Percentiles rank a stretch among this genome's conserved stretches.
phyloP scores from a whole-genome alignment of 371 early-diverging fungal genomes.

The Mucor saturninus region DNA sequence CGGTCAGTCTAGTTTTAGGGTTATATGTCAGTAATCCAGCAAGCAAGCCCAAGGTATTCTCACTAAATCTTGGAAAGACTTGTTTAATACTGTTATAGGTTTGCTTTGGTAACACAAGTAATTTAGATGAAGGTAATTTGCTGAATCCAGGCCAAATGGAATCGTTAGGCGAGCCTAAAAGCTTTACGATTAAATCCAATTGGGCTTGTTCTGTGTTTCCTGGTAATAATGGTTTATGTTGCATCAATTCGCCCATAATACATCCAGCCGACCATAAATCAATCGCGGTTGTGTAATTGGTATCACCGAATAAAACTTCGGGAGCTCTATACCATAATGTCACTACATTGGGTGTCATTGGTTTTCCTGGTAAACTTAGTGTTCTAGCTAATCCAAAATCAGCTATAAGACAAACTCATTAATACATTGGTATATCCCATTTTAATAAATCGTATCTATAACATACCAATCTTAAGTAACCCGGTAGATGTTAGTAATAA shows the following conservation, averaged over 20 bases:
- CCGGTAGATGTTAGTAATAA: constrained; percentile 76
- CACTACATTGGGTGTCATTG: constrained; percentile 93
- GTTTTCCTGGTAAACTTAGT: constrained; percentile 64
- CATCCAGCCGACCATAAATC: constrained; percentile 93
- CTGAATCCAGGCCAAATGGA: constrained; percentile 81
- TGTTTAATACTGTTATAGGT: constrained; percentile 59
- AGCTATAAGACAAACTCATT: constrained; percentile 49
- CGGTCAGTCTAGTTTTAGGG: constrained; percentile 76
- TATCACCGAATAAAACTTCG: constrained; percentile 84
- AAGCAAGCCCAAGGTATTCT: constrained; percentile 73
- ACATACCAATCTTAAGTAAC: constrained; percentile 72
- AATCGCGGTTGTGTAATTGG: constrained; percentile 80
- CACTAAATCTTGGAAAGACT: constrained; percentile 65
- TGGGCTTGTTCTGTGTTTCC: constrained; percentile 85
- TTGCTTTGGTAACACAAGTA: constrained; percentile 58
- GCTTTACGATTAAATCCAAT: constrained; percentile 70
- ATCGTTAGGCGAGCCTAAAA: constrained; percentile 82
- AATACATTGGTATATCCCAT: neutral
- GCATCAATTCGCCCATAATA: constrained; percentile 83
- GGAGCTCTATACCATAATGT: constrained; percentile 97
- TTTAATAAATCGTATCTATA: neutral
- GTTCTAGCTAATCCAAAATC: constrained; percentile 92
- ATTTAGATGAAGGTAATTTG: constrained; percentile 60
- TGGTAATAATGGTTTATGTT: constrained; percentile 78
- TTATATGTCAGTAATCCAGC: constrained; percentile 79